These are phyloP conservation scores for Microbotryomycetes sp. DNA, from an alignment of 1,284 basidiomycete genomes.

Conservation along the genomic window DNA sequence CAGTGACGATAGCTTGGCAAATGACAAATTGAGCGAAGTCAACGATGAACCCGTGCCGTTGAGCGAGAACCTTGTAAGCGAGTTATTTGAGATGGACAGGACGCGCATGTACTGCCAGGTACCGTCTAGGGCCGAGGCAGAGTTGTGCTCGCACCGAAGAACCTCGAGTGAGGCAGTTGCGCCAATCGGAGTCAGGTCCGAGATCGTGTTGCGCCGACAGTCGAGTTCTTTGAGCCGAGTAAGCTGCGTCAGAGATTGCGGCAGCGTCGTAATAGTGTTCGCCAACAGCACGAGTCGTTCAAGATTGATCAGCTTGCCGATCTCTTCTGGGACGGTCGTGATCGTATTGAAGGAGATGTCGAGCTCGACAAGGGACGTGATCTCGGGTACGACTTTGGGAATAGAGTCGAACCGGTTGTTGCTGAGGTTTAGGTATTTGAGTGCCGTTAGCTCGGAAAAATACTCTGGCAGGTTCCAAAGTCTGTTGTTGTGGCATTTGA, in stretches of 20 bases:
- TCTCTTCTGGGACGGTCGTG: conserved; percentile 67
- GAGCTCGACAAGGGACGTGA: conserved; percentile 69
- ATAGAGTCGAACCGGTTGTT: conserved; percentile 91
- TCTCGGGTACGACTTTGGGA: conserved; percentile 67
- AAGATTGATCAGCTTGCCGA: conserved; percentile 63
- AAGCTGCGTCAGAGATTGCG: conserved; percentile 58
- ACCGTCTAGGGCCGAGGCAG: conserved; percentile 65
- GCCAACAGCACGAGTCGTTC: conserved; percentile 78
- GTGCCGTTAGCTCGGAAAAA: conserved; percentile 63
- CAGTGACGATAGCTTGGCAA: conserved; percentile 80
- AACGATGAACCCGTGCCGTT: conserved; percentile 56
- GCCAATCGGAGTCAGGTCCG: conserved; percentile 62
- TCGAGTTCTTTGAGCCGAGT: conserved; percentile 64
- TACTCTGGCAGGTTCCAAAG: conserved; percentile 79
- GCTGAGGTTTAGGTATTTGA: conserved; percentile 83
- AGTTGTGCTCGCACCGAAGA: conserved; percentile 72
- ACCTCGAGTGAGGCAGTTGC: conserved; percentile 61
- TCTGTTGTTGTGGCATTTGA: conserved; percentile 88
- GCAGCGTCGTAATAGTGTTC: conserved; percentile 74
- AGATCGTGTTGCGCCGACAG: conserved; percentile 72
- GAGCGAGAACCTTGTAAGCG: conserved; percentile 49
- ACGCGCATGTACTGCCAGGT: conserved; percentile 39
- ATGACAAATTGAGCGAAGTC: conserved; percentile 76
- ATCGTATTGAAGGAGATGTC: conserved; percentile 96
- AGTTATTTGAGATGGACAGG: conserved; percentile 58